Conservation (phyloP, 495 filamentous ascomycete species). For the Margaritispora aquatica region DNA sequence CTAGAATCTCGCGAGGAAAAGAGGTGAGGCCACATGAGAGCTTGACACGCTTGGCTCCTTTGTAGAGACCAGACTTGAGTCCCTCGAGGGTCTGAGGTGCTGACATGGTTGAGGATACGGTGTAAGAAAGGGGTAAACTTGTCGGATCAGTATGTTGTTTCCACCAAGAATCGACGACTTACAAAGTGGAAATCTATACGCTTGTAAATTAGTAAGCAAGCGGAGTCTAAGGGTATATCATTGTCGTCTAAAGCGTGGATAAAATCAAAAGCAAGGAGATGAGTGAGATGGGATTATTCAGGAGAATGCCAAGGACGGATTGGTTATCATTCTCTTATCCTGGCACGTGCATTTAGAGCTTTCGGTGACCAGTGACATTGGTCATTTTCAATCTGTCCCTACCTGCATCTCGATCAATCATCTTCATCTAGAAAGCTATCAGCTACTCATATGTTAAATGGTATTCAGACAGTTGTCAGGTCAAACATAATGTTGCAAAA, state of each 20-base stretch:
- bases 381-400: too few species aligned
- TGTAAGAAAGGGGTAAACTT: neutral
- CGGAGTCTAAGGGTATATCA: neutral
- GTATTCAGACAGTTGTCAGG: too few species aligned
- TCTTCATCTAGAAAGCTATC: too few species aligned
- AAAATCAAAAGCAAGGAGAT: neutral
- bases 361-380: too few species aligned
- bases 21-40: slow-evolving; percentile 27
- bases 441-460: too few species aligned
- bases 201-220: neutral
- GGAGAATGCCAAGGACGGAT: neutral
- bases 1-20: slow-evolving; percentile 36
- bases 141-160: neutral
- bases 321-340: slow-evolving; percentile 3
- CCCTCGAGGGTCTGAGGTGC: slow-evolving; percentile 13
- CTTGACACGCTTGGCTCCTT: slow-evolving; percentile 31
- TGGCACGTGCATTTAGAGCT: slow-evolving; percentile 7
- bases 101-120: neutral
- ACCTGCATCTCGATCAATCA: too few species aligned
- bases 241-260: neutral
- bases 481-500: too few species aligned
- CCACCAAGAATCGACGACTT: neutral
- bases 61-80: slow-evolving; percentile 13
- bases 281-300: neutral
- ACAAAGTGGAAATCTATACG: neutral